Evolutionary conservation across 805 yeast genomes (phyloP), one percentile per base, ranked within the genome.

Genomic region (Lipomyces sp.): DNA sequence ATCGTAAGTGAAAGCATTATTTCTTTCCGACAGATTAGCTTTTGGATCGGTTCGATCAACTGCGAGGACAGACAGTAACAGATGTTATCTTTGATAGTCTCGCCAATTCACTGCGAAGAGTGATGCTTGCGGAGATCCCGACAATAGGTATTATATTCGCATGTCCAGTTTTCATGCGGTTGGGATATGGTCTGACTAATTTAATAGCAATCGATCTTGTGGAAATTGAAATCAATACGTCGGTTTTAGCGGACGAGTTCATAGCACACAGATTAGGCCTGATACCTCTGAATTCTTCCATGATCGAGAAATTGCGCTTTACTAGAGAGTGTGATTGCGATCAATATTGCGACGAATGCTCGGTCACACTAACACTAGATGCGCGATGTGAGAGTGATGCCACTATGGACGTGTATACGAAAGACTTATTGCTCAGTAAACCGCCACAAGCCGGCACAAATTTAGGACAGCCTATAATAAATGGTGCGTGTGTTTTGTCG

Each of bases 211-310:
- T 95, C 65, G 99, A 95, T 75, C 85, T 94, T 69, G 99, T 95
- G 57, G 98, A 95, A 76, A 90, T 95, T 70, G 96, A 92, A 75
- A 87, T 85, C 59, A 95, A 95, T 80, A 92, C 98, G 1, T 88
- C 97, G 11, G 99, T 95, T 29, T 81, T 95, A 67, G 98, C 99
- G 2, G 99, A 95, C 78, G 99, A 95, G 79, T 95, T 95, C 76
- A 85, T 95, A 66, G 87, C 98, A 37, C 99, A 95, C 79, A 83
- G 99, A 76, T 80, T 95, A 69, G 99, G 99, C 53, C 82, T 95
- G 63, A 87, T 95, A 67, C 99, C 99, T 1, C 81, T 95, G 57
- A 89, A 88, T 71, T 87, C 96, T 73, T 86, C 87, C 53, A 94
- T 90, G 67, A 92, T 93, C 56, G 97, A 92, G 60, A 85, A 87